Evolutionary conservation across 1,139 yeast species (phyloP).

Genomic region (Hyphopichia burtonii): DNA sequence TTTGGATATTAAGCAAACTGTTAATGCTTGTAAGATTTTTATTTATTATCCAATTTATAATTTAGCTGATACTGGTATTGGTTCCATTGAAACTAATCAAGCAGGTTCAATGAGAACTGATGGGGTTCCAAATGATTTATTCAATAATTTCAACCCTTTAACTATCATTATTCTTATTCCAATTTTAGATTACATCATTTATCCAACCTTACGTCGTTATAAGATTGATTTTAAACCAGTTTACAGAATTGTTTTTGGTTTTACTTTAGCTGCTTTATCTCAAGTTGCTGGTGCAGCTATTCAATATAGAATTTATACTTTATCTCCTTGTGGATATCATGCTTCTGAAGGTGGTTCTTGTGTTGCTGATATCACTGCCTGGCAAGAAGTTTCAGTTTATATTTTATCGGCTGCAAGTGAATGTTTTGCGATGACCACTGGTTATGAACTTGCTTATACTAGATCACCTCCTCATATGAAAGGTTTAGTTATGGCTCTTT

Average conservation of each 20-base stretch:
- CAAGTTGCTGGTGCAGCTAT: constrained; percentile 43
- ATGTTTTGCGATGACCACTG: constrained; percentile 67
- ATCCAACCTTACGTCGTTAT: constrained; percentile 57
- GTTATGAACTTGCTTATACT: constrained; percentile 69
- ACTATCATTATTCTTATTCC: constrained; percentile 67
- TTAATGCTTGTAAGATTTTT: constrained; percentile 61
- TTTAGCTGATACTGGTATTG: constrained; percentile 66
- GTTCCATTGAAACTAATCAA: constrained; percentile 61
- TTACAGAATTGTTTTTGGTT: constrained; percentile 36
- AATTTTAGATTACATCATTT: constrained; percentile 53
- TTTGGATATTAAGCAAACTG: constrained; percentile 56
- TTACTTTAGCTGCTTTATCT: constrained; percentile 32
- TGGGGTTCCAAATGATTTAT: constrained; percentile 72
- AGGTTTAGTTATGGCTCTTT: constrained; percentile 66
- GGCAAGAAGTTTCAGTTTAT: constrained; percentile 53
- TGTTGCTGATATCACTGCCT: constrained; percentile 54
- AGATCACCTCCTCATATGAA: constrained; percentile 68
- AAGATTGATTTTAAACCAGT: constrained; percentile 39
- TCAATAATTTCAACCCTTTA: constrained; percentile 66
- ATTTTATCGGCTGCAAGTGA: constrained; percentile 63
- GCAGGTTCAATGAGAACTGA: constrained; percentile 65
- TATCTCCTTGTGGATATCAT: constrained; percentile 40
- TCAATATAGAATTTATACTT: constrained; percentile 32
- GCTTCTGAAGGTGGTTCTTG: constrained; percentile 48
- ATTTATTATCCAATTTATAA: constrained; percentile 62